Percentiles rank a stretch among this genome's conserved stretches.
phyloP scores from a whole-genome alignment of 73 alveolate genomes.

The Paramecium primaurelia region DNA sequence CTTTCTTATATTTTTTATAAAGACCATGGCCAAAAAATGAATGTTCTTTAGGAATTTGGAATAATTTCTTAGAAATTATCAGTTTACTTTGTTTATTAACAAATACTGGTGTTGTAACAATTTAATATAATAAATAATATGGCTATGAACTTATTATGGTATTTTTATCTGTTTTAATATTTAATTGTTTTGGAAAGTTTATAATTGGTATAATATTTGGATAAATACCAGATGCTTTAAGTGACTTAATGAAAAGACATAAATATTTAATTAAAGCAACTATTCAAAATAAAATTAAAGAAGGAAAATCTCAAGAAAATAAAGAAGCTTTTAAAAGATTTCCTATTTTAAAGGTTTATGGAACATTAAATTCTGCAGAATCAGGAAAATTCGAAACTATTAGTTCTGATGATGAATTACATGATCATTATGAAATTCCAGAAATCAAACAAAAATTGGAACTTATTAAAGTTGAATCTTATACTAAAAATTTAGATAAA shows the following conservation, averaged over 20 bases:
- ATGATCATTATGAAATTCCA: neutral
- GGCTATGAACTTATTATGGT: neutral
- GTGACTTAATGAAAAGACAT: neutral
- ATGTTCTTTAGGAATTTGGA: neutral
- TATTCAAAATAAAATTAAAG: neutral
- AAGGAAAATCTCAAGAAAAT: neutral
- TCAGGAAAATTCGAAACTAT: neutral
- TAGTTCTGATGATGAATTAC: neutral
- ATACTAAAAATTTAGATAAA: neutral
- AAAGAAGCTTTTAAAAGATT: neutral
- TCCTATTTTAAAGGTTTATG: neutral
- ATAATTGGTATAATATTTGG: neutral
- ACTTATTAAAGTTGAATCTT: neutral
- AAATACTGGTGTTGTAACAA: neutral
- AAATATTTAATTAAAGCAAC: neutral
- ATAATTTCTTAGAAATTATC: neutral
- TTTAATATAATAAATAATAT: neutral
- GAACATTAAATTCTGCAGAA: neutral
- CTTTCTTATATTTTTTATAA: neutral
- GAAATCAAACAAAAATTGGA: neutral
- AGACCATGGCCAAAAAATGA: slow-evolving; percentile 41
- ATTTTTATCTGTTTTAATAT: neutral
- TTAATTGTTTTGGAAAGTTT: neutral
- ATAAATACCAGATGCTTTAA: neutral
- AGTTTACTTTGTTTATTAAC: neutral